Evolutionary conservation across 495 filamentous ascomycete species (phyloP), one percentile per base, ranked within the genome.

Genomic region (Xylaria cubensis): DNA sequence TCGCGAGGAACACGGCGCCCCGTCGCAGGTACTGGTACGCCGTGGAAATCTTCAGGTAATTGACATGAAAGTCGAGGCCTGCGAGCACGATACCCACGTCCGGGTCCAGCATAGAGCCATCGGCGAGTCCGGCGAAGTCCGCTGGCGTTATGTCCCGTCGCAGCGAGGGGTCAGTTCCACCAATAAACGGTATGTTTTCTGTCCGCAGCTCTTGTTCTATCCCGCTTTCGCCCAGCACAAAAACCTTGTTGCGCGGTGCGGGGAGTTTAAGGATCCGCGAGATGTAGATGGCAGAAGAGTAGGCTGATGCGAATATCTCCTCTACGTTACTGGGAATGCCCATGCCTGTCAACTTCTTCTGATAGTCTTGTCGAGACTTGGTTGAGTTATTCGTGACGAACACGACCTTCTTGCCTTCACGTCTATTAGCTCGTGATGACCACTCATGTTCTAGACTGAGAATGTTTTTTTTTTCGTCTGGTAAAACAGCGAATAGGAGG

Each of bases 301-400:
- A 99, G 69, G 94, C 91, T 32, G 95, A 98, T 70, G 92, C 93
- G 81, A 98, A 98, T 77, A 99, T 92, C 83, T 99, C 97, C 80
- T 98, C 93, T 21, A 86, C 88, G 64, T 86, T 85, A 73, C 90
- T 90, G 0, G 92, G 91, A 71, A 99, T 97, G 0, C 93, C 93
- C 75, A 97, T 84, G 29, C 79, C 82, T n/a, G 91, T 89, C 59
- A 99, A 89, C 75, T 98, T 98, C 83, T 95, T 94, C 80, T 91
- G 90, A 82, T 98, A 98, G 76, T 97, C 93, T 32, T 89, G 86
- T 21, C 96, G 93, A 21, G 95, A 97, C 80, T 98, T 98, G 36
- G 96, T 98, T 79, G 93, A 97, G 86, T 99, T 99, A 82, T 99
- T 99, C 4, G 96, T 98, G 58, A 99, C 96, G 79, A 99, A 99